phyloP scores from a whole-genome alignment of 257 asterid genomes.

The Jacaranda copaia region DNA sequence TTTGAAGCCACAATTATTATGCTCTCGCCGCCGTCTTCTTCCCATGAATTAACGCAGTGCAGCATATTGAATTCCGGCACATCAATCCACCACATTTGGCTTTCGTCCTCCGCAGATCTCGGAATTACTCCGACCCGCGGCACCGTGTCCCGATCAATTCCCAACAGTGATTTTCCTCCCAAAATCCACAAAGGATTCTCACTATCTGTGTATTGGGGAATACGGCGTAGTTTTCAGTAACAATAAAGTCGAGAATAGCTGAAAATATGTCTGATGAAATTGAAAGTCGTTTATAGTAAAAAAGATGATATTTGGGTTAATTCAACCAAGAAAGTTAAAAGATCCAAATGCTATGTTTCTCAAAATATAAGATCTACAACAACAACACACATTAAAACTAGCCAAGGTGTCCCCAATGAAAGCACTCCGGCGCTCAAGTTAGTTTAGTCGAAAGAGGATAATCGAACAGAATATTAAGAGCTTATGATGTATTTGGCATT shows the following conservation, averaged over 20 bases:
- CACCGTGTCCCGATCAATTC: slow-evolving; percentile 34
- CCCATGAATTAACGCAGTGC: slow-evolving; percentile 29
- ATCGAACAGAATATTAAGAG: too few species aligned
- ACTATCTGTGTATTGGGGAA: slow-evolving; percentile 46
- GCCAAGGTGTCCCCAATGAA: too few species aligned
- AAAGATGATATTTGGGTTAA: too few species aligned
- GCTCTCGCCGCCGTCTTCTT: neutral
- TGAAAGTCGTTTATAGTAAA: too few species aligned
- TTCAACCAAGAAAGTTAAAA: too few species aligned
- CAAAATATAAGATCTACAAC: too few species aligned
- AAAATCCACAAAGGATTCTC: slow-evolving; percentile 39
- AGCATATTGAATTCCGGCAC: slow-evolving; percentile 46
- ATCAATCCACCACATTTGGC: slow-evolving; percentile 51
- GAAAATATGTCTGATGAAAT: too few species aligned
- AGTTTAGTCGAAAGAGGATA: too few species aligned
- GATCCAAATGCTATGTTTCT: too few species aligned
- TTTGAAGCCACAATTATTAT: neutral
- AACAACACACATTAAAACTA: too few species aligned
- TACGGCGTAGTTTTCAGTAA: slow-evolving; percentile 6
- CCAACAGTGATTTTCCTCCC: slow-evolving; percentile 40
- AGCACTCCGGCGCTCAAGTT: too few species aligned
- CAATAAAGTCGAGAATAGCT: slow-evolving; percentile 51
- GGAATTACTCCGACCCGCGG: slow-evolving; percentile 54
- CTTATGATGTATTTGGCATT: too few species aligned
- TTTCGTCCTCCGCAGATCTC: slow-evolving; percentile 44